Percentiles rank a stretch among this genome's conserved stretches.
Evolutionary conservation across 371 early-diverging fungal genomes (phyloP).

Genomic region (Mucor mucedo): DNA sequence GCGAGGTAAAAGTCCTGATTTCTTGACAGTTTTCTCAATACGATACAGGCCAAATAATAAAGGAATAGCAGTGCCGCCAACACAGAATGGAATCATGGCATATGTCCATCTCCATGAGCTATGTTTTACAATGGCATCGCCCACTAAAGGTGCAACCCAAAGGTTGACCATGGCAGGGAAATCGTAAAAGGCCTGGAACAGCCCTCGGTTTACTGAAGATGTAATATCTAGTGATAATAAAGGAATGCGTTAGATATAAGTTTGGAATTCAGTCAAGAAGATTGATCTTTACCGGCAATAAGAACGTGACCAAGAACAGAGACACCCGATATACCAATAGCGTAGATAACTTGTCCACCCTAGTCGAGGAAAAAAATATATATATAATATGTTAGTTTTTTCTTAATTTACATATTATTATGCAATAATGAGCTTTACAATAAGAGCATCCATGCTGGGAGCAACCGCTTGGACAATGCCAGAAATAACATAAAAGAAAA

Average conservation of each 20-base stretch:
- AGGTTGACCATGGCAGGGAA: constrained; percentile 39
- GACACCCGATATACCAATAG: constrained; percentile 43
- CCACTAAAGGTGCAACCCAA: constrained; percentile 36
- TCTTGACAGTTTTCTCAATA: constrained; percentile 24
- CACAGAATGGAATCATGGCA: constrained; percentile 30
- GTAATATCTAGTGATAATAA: constrained; percentile 33
- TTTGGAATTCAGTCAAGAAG: neutral
- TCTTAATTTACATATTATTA: no score
- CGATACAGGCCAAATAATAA: constrained; percentile 24
- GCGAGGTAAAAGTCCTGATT: constrained; percentile 20
- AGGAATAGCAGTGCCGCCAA: constrained; percentile 26
- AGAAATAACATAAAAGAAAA: constrained; percentile 30
- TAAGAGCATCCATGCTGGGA: constrained; percentile 21
- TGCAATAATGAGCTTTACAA: constrained; percentile 10
- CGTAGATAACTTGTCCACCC: constrained; percentile 44
- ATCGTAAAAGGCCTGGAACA: constrained; percentile 44
- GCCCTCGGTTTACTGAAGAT: constrained; percentile 37
- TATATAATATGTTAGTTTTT: neutral
- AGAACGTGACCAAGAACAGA: constrained; percentile 40
- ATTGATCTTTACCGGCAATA: constrained; percentile 37
- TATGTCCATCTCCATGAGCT: constrained; percentile 37
- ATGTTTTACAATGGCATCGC: constrained; percentile 25
- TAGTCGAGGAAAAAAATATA: neutral
- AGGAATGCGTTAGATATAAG: neutral
- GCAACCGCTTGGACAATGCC: constrained; percentile 29